phyloP scores from a whole-genome alignment of 805 yeast species.

The Komagataella pastoris region DNA sequence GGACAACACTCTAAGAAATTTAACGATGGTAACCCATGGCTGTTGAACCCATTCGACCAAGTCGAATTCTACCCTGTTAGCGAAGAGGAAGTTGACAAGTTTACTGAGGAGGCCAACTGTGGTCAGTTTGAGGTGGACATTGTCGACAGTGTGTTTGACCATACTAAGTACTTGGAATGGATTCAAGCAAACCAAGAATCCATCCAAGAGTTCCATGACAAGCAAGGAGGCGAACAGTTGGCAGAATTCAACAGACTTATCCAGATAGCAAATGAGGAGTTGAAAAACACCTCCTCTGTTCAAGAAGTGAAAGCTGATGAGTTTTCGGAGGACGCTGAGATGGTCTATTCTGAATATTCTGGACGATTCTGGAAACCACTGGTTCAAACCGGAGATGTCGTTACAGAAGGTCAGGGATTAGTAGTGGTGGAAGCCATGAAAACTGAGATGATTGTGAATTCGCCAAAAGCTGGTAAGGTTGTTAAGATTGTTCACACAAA shows the following conservation, averaged over 20 bases:
- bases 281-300: constrained; percentile 38
- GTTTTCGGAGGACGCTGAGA: constrained; percentile 66
- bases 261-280: constrained; percentile 67
- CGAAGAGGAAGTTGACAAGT: constrained; percentile 67
- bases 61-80: constrained; percentile 87
- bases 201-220: constrained; percentile 51
- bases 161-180: constrained; percentile 68
- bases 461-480: constrained; percentile 63
- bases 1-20: constrained; percentile 43
- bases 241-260: constrained; percentile 80
- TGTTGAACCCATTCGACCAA: constrained; percentile 85
- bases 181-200: constrained; percentile 58
- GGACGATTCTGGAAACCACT: constrained; percentile 95
- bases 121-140: constrained; percentile 72
- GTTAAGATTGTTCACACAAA: constrained; percentile 61
- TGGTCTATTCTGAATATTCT: constrained; percentile 89
- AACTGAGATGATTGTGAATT: constrained; percentile 84
- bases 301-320: constrained; percentile 33
- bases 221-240: constrained; percentile 68
- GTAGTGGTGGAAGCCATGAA: constrained; percentile 96
- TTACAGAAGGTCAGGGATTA: constrained; percentile 63
- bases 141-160: constrained; percentile 71
- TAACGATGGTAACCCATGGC: constrained; percentile 61
- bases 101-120: constrained; percentile 61
- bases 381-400: constrained; percentile 65